These are phyloP conservation scores for Xenoacremonium recifei DNA, from an alignment of 2,329 filamentous ascomycete species.

Conservation along the genomic window DNA sequence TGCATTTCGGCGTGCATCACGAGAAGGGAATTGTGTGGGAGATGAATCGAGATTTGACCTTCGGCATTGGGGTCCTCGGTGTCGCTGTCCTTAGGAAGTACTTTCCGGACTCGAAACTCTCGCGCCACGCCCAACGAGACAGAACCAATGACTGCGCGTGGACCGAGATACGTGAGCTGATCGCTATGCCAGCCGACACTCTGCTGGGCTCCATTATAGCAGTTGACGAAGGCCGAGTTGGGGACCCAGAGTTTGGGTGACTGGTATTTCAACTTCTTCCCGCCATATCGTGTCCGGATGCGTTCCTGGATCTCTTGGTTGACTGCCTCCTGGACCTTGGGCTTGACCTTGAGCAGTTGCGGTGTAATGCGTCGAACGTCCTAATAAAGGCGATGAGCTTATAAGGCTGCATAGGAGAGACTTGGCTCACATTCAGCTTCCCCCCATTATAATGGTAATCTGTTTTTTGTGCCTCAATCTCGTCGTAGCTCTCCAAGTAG, in stretches of 20 bases:
- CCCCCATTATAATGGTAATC: conserved; percentile 87
- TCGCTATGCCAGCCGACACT: conserved; percentile 92
- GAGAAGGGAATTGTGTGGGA: conserved; percentile 90
- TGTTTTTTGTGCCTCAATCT: conserved; percentile 66
- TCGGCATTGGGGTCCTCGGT: conserved; percentile 59
- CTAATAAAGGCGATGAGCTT: conserved; percentile 31
- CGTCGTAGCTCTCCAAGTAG: conserved; percentile 74
- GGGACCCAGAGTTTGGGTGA: conserved; percentile 72
- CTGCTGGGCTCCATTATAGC: conserved; percentile 78
- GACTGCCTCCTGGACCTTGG: conserved; percentile 70
- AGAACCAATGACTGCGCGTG: conserved; percentile 83
- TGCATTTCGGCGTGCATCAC: conserved; percentile 99
- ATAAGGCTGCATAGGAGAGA: conserved; percentile 2
- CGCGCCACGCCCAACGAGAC: conserved; percentile 88
- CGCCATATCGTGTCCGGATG: conserved; percentile 64
- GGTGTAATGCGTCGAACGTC: conserved; percentile 77
- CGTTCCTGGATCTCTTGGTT: conserved; percentile 74
- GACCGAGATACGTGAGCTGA: conserved; percentile 89
- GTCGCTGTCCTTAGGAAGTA: conserved; percentile 60
- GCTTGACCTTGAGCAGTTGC: conserved; percentile 67
- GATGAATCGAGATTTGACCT: conserved; percentile 88
- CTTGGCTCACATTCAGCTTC: conserved; percentile 53
- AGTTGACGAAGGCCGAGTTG: conserved; percentile 93
- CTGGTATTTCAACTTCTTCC: conserved; percentile 75
- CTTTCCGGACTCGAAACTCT: conserved; percentile 82